Evolutionary conservation across 1,284 basidiomycete genomes (phyloP).

Genomic region (Tylopilus sp.): DNA sequence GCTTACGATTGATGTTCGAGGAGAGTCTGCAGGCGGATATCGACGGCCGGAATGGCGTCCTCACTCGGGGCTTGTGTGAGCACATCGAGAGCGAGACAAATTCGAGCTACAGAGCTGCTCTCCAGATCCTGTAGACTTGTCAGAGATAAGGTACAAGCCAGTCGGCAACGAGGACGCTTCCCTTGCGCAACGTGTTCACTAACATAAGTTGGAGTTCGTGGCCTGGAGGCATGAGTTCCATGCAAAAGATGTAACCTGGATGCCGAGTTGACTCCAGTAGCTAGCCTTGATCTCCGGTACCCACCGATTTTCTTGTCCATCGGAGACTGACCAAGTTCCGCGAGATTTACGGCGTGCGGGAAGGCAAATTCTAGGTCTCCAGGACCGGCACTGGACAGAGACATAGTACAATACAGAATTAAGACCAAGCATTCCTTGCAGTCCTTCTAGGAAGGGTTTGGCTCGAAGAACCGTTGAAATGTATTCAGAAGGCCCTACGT

Average conservation of each 20-base stretch:
- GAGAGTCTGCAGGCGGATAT: conserved; percentile 58
- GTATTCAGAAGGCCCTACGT: conserved; percentile 28
- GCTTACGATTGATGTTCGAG: conserved; percentile 73
- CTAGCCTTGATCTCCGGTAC: conserved; percentile 5
- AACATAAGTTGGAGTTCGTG: conserved; percentile 78
- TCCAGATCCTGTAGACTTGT: conserved; percentile 56
- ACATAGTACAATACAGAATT: conserved; percentile 63
- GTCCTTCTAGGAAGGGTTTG: conserved; percentile 42
- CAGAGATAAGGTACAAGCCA: not conserved
- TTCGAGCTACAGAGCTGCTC: conserved; percentile 45
- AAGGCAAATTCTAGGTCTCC: conserved; percentile 62
- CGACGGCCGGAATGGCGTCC: conserved; percentile 69
- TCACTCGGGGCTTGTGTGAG: conserved; percentile 56
- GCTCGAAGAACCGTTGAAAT: conserved; percentile 11
- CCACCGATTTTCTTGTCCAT: conserved; percentile 69
- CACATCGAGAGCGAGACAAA: conserved; percentile 69
- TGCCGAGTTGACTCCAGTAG: conserved; percentile 1
- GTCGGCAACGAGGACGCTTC: conserved; percentile 20
- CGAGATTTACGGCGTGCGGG: conserved; percentile 65
- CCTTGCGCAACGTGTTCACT: conserved; percentile 78
- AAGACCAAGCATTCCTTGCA: conserved; percentile 61
- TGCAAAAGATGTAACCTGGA: conserved; percentile 71
- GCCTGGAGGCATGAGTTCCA: conserved; percentile 59
- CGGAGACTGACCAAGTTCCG: conserved; percentile 57
- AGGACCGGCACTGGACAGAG: conserved; percentile 39